These are phyloP conservation scores for Solanum hybrid DNA, from an alignment of 305 asterid species.

Conservation along the genomic window DNA sequence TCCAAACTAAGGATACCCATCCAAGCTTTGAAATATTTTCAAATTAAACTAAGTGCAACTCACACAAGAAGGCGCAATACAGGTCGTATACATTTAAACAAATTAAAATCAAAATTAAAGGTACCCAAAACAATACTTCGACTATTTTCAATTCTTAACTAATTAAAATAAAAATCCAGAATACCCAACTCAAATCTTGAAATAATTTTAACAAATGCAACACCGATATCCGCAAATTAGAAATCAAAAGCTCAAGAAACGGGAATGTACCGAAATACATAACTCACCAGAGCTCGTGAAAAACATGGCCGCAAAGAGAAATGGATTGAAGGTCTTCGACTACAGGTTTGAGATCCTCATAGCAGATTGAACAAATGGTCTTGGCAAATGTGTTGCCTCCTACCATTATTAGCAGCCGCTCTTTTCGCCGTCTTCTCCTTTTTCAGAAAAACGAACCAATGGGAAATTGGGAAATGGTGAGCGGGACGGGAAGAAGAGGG, in stretches of 20 bases:
- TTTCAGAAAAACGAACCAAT: neutral
- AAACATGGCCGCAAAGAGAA: conserved; percentile 86
- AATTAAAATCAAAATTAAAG: neutral
- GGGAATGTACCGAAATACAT: neutral
- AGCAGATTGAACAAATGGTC: conserved; percentile 91
- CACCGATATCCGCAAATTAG: neutral
- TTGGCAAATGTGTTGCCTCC: conserved; percentile 31
- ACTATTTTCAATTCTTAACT: neutral
- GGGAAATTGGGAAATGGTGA: neutral
- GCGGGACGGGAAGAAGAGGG: conserved; percentile 1
- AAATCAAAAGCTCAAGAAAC: neutral
- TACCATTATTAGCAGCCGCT: conserved; percentile 18
- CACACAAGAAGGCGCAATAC: neutral
- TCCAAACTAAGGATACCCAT: neutral
- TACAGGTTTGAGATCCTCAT: conserved; percentile 81
- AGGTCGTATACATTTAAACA: neutral
- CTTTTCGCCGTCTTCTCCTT: neutral
- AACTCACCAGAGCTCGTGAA: conserved; percentile 86
- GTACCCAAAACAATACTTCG: neutral
- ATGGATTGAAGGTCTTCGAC: conserved; percentile 80
- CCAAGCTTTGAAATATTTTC: neutral
- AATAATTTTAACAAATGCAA: neutral
- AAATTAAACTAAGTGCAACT: neutral
- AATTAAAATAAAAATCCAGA: neutral
- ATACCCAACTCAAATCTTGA: neutral